Evolutionary conservation across 2,329 filamentous ascomycete species (phyloP), one percentile per base, ranked within the genome.

Genomic region (Amylocarpus encephaloides): DNA sequence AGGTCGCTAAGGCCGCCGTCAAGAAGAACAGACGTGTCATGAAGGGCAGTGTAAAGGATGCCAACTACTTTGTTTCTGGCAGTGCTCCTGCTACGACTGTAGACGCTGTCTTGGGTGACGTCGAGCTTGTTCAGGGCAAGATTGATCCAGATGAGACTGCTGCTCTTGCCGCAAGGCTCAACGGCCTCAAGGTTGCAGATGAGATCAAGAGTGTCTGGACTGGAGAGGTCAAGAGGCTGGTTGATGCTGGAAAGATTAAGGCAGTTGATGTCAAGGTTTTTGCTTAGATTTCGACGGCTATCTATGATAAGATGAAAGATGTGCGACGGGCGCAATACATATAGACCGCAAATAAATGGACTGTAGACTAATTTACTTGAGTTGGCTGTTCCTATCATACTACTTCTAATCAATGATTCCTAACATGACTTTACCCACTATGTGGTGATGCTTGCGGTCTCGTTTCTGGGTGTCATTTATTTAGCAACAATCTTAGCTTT

Each of bases 11-110:
- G 83, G 96, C 90, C 66, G 93, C 93, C 12, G 86, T 93, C 64
- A 98, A 98, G 86, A 98, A 98, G 87, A 98, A 98, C 82, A 96
- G 96, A 82, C 89, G 93, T 77, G 86, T 97, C 43, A 83, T 98
- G 63, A 90, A 94, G 71, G 84, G 82, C 55, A 90, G 88, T 59
- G 87, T 92, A 72, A 98, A 98, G 79, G 93, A 98, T 61, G 91
- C 88, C 64, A 96, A 96, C 78, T 98, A 98, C 82, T 96, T 98
- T 70, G 78, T 76, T 16, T 73, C 78, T 40, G 86, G 83, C 48
- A 86, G 91, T 53, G 74, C 84, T 22, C 79, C 86, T n/a, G 76
- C 88, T 12, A 73, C 80, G 10, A 81, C 88, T 66, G 88, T 98
- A 60, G 91, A 97, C 65, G 73, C 77, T 30, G 88, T 93, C 1